phyloP scores from a whole-genome alignment of 345 rosid genomes.

The Brassica napus region DNA sequence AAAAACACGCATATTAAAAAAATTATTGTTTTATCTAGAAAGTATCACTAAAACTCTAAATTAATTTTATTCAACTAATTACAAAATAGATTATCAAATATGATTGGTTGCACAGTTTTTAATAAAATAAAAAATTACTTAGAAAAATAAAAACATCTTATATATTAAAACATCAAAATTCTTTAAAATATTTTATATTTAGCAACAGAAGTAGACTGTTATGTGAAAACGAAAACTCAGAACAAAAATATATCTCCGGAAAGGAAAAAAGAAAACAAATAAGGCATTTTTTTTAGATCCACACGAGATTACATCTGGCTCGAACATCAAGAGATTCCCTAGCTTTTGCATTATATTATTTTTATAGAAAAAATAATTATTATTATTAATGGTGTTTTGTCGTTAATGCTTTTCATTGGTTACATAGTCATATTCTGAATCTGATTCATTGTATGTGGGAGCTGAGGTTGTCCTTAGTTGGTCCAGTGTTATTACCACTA shows the following conservation, averaged over 20 bases:
- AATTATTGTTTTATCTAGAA: too few species aligned
- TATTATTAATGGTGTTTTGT: constrained; percentile 15
- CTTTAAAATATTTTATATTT: too few species aligned
- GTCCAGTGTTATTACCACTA: background rate
- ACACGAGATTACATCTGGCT: constrained; percentile 40
- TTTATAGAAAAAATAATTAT: background rate
- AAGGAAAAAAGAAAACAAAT: background rate
- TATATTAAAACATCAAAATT: too few species aligned
- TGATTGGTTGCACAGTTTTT: too few species aligned
- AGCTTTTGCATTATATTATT: background rate
- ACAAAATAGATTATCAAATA: too few species aligned
- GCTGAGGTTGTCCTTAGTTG: constrained; percentile 29
- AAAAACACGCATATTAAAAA: too few species aligned
- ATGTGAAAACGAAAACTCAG: constrained; percentile 26
- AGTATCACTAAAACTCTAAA: too few species aligned
- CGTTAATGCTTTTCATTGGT: constrained; percentile 36
- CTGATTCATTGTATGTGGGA: constrained; percentile 42
- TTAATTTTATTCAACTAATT: too few species aligned
- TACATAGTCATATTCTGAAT: constrained; percentile 33
- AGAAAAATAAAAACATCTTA: too few species aligned
- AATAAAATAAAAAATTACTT: too few species aligned
- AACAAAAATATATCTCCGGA: background rate
- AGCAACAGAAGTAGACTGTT: background rate
- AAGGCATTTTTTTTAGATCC: constrained; percentile 35
- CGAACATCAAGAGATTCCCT: constrained; percentile 44